Evolutionary conservation across 1,284 basidiomycete genomes (phyloP), one percentile per base, ranked within the genome.

Genomic region (Mycena sp.): DNA sequence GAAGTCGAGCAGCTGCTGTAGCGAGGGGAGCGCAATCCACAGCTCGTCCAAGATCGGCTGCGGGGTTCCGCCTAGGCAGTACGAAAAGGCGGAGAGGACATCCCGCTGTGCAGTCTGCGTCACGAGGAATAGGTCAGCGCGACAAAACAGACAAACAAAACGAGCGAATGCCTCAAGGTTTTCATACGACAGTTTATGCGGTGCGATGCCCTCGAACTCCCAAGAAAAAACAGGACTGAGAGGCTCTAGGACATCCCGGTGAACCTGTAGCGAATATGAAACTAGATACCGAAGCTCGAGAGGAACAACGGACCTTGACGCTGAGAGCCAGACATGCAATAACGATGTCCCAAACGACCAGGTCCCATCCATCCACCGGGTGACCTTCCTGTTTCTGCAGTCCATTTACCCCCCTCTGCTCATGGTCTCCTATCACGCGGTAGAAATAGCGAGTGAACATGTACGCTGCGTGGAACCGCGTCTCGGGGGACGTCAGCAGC

Each of bases 241-340:
- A 3, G 88, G 88, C 0, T 76, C 67, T 17, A 89, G 74, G 46
- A 85, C 83, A 71, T 90, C 88, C n/a, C 88, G 83, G 73, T 89
- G 85, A 56, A 86, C 79, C 87, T 89, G 54, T 29, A 17, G 37
- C 23, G n/a, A 58, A 32, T 35, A 21, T 58, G 30, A 53, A 40
- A 51, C 23, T 26, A 32, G 19, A 19, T 49, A 5, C 48, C n/a
- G 17, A 17, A 55, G 26, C 16, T 21, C 5, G 38, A 45, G 11
- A 40, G 46, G 43, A 21, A 16, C 35, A 26, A 59, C 66, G 28
- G 32, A 85, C 87, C 81, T 89, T 90, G 35, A 87, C 81, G 61
- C 85, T 83, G 32, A 88, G 70, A 3, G 85, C 82, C 25, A 89
- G 70, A 71, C 83, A 87, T 5, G 80, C 86, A 14, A 88, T 37